A percentile compares a stretch with the other conserved stretches of the same genome.
These are phyloP conservation scores for Pseudogymnoascus sp. DNA, from an alignment of 2,329 filamentous ascomycete genomes.

Conservation along the genomic window DNA sequence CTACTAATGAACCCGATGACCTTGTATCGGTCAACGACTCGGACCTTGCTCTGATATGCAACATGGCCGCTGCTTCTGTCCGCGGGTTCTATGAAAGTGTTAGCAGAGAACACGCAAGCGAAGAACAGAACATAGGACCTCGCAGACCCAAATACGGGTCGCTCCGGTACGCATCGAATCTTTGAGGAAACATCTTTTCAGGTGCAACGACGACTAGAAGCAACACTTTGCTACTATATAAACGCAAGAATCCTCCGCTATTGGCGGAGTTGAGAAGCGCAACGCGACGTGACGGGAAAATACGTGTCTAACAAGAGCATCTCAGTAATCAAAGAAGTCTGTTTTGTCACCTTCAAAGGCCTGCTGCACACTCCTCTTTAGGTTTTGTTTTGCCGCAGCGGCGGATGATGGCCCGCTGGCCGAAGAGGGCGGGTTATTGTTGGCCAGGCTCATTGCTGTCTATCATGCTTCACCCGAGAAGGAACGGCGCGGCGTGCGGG, in stretches of 20 bases:
- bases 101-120: slow-evolving; percentile 27
- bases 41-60: slow-evolving; percentile 68
- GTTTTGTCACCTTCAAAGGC: slow-evolving; percentile 50
- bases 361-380: slow-evolving; percentile 55
- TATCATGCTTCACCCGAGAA: slow-evolving; percentile 1
- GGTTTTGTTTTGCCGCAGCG: slow-evolving; percentile 33
- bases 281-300: slow-evolving; percentile 4
- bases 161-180: slow-evolving; percentile 22
- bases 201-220: slow-evolving; percentile 12
- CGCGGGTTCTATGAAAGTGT: slow-evolving; percentile 43
- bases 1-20: slow-evolving; percentile 98
- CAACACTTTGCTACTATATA: slow-evolving; percentile 10
- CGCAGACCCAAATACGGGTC: slow-evolving; percentile 10
- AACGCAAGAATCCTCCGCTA: slow-evolving; percentile 3
- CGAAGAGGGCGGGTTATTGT: slow-evolving; percentile 28
- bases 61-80: slow-evolving; percentile 43
- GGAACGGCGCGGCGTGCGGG: not conserved
- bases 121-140: slow-evolving; percentile 26
- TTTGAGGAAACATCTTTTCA: slow-evolving; percentile 24
- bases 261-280: not conserved
- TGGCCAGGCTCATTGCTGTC: slow-evolving; percentile 19
- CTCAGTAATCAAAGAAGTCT: slow-evolving; percentile 11
- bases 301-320: slow-evolving; percentile 17
- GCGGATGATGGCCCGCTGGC: slow-evolving; percentile 26
- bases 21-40: slow-evolving; percentile 87